Percentiles rank a stretch among this genome's conserved stretches.
Evolutionary conservation across 2,329 filamentous ascomycete genomes (phyloP).

Genomic region (Exophiala sp.): DNA sequence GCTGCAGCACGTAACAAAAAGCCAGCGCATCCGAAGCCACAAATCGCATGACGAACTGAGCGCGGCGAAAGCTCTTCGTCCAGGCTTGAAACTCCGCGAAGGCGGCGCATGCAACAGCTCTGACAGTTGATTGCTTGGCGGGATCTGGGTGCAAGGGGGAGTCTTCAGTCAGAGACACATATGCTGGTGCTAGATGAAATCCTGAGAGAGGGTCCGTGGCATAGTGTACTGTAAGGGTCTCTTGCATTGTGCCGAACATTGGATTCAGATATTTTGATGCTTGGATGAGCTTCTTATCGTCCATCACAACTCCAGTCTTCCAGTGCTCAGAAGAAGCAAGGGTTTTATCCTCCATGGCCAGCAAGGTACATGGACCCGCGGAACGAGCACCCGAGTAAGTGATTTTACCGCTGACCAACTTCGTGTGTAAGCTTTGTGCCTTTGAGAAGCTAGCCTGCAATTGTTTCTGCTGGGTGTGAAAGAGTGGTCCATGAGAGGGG

Average conservation of each 20-base stretch:
- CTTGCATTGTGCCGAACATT: constrained; percentile 42
- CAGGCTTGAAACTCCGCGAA: constrained; percentile 27
- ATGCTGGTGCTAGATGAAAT: constrained; percentile 56
- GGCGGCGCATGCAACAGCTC: no score
- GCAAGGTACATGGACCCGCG: no score
- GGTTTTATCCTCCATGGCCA: no score
- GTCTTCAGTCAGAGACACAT: constrained; percentile 36
- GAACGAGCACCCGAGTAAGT: no score
- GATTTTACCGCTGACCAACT: no score
- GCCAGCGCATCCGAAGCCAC: constrained; percentile 49
- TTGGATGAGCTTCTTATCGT: not conserved
- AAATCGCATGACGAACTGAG: constrained; percentile 44
- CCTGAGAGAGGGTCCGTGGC: constrained; percentile 52
- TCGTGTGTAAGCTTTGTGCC: no score
- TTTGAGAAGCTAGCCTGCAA: no score
- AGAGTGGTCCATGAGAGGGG: no score
- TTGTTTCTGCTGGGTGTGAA: no score
- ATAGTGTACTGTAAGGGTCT: constrained; percentile 42
- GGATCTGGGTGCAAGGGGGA: constrained; percentile 38
- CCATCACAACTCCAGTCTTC: no score
- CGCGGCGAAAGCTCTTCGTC: constrained; percentile 22
- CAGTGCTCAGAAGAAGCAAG: no score
- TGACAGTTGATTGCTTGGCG: not conserved
- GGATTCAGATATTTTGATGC: constrained; percentile 32
- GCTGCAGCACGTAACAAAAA: constrained; percentile 53